Percentiles rank a stretch among this genome's conserved stretches.
These are phyloP conservation scores for Pseudogymnoascus sp. DNA, from an alignment of 2,329 filamentous ascomycete genomes.

Conservation along the genomic window DNA sequence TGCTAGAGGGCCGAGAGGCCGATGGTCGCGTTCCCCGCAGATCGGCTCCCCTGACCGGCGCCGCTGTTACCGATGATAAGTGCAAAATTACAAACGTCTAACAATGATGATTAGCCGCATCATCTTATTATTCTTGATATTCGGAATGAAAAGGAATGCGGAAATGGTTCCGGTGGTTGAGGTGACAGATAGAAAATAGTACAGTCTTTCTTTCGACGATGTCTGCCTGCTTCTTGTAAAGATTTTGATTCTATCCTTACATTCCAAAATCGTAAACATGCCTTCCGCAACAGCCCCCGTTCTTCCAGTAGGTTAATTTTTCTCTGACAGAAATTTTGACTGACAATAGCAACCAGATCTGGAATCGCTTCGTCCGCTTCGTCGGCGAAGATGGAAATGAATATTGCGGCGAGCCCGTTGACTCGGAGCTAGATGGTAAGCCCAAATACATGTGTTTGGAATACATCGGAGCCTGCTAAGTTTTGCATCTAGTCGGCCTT, in stretches of 20 bases:
- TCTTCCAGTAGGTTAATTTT: not conserved
- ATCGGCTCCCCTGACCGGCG: not conserved
- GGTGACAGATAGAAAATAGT: not conserved
- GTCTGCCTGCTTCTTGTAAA: not conserved
- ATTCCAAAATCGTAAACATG: not conserved
- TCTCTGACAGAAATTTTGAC: not conserved
- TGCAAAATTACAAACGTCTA: not conserved
- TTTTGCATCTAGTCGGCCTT: constrained; percentile 10
- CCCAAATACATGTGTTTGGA: not conserved
- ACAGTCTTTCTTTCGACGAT: not conserved
- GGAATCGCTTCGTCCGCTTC: constrained; percentile 20
- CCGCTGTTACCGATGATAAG: not conserved
- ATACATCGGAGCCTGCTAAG: not conserved
- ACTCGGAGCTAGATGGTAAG: constrained; percentile 15
- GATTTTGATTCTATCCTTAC: not conserved
- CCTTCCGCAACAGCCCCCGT: not conserved
- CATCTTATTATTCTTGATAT: not conserved
- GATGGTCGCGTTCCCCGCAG: not conserved
- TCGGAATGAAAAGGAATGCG: not conserved
- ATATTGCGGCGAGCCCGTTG: constrained; percentile 24
- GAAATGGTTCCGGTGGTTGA: not conserved
- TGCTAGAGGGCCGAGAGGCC: not conserved
- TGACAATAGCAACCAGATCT: constrained; percentile 15
- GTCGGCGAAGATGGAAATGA: constrained; percentile 21
- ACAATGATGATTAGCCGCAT: not conserved